These are phyloP conservation scores for Paulownia fortunei DNA, from an alignment of 257 asterid species.

Conservation along the genomic window DNA sequence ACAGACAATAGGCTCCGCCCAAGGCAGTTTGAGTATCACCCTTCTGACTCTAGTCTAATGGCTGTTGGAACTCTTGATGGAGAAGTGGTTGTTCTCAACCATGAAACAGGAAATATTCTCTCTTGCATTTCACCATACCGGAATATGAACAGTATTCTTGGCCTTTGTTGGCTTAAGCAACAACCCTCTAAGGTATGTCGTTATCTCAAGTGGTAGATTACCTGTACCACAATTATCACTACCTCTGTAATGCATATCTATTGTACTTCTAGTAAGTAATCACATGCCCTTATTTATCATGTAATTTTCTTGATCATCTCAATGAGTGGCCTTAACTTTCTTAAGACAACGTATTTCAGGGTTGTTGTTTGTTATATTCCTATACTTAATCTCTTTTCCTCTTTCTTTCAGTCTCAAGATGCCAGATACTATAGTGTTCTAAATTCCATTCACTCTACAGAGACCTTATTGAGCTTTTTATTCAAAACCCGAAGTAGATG, in stretches of 20 bases:
- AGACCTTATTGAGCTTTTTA: not conserved
- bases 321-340: not conserved
- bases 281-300: not conserved
- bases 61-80: conserved; percentile 91
- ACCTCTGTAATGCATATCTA: not conserved
- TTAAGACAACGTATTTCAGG: not conserved
- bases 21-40: conserved; percentile 90
- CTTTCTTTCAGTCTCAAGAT: not conserved
- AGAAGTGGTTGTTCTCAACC: conserved; percentile 72
- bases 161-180: conserved; percentile 82
- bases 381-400: not conserved
- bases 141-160: conserved; percentile 56
- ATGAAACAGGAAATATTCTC: conserved; percentile 60
- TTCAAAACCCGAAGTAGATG: too few relatives aligned
- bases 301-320: not conserved
- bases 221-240: not conserved
- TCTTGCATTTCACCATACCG: conserved; percentile 45
- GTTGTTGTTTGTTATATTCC: not conserved
- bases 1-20: conserved; percentile 60
- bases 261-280: not conserved
- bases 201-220: not conserved
- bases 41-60: conserved; percentile 75
- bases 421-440: not conserved
- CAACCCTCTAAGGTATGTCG: conserved; percentile 71
- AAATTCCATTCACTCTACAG: not conserved